Percentiles rank a stretch among this genome's conserved stretches.
These are phyloP conservation scores for Penicillium paradoxum DNA, from an alignment of 495 filamentous ascomycete genomes.

Conservation along the genomic window DNA sequence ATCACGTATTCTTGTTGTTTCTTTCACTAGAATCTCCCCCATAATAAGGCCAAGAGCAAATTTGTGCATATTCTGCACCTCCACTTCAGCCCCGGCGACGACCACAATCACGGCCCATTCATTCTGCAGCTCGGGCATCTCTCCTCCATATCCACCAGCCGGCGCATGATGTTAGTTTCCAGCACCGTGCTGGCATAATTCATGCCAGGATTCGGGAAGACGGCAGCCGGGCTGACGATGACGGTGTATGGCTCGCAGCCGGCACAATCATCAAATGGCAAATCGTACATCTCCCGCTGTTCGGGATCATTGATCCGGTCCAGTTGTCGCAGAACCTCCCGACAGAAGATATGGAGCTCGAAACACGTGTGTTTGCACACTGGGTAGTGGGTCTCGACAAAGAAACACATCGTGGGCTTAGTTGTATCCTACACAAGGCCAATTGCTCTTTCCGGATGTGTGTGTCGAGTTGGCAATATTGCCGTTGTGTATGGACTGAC, in stretches of 20 bases:
- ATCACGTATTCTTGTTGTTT: too few species aligned
- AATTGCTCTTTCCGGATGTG: background rate
- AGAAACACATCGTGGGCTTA: conserved; percentile 16
- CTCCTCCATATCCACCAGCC: conserved; percentile 1
- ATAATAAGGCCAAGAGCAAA: too few species aligned
- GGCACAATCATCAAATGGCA: conserved; percentile 10
- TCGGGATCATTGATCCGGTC: conserved; percentile 12
- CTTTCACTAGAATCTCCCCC: too few species aligned
- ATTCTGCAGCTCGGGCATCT: conserved; percentile 4
- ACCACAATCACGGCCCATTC: background rate
- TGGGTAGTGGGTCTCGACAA: conserved; percentile 11
- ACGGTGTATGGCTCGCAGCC: conserved; percentile 8
- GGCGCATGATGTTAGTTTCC: conserved; percentile 54
- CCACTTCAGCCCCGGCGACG: background rate
- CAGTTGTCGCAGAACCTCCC: conserved; percentile 10
- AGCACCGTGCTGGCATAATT: conserved; percentile 8
- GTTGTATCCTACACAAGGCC: background rate
- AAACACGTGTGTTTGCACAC: conserved; percentile 24
- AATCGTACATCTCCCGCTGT: background rate
- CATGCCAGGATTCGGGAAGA: background rate
- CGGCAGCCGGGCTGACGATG: background rate
- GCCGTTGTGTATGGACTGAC: too few species aligned
- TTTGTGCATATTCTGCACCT: too few species aligned
- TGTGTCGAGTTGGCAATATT: background rate
- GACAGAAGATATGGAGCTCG: conserved; percentile 21